phyloP scores from a whole-genome alignment of 2,329 filamentous ascomycete species.

The Elsinoe ampelina region DNA sequence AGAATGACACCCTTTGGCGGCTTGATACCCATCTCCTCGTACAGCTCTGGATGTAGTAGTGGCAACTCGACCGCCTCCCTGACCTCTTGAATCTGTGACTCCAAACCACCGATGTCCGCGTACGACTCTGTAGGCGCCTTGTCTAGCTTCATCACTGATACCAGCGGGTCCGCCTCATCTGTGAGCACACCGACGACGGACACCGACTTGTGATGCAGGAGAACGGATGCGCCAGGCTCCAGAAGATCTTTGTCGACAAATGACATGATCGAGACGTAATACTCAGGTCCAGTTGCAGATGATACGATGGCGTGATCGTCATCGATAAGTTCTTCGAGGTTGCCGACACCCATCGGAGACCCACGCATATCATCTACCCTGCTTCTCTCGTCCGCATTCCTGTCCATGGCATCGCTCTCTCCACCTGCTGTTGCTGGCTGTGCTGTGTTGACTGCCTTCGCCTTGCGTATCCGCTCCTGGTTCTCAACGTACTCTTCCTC shows the following conservation, averaged over 20 bases:
- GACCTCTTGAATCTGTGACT: slow-evolving; percentile 94
- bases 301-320: slow-evolving; percentile 98
- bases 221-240: slow-evolving; percentile 88
- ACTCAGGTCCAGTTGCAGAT: slow-evolving; percentile 92
- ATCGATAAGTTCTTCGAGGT: slow-evolving; percentile 96
- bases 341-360: slow-evolving; percentile 96
- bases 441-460: slow-evolving; percentile 68
- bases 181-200: slow-evolving; percentile 96
- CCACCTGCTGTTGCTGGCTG: slow-evolving; percentile 48
- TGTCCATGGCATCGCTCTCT: slow-evolving; percentile 69
- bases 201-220: slow-evolving; percentile 95
- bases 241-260: slow-evolving; percentile 98
- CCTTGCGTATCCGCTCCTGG: slow-evolving; percentile 88
- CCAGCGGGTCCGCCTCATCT: slow-evolving; percentile 88
- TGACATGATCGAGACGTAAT: slow-evolving; percentile 99
- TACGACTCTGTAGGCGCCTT: slow-evolving; percentile 98
- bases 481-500: slow-evolving; percentile 99
- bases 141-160: slow-evolving; percentile 98
- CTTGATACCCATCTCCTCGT: slow-evolving; percentile 99
- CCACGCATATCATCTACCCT: slow-evolving; percentile 97
- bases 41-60: slow-evolving; percentile 87
- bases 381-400: slow-evolving; percentile 87
- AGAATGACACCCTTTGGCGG: slow-evolving; percentile 98
- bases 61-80: slow-evolving; percentile 94
- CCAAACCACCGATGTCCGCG: slow-evolving; percentile 93